Percentiles rank a stretch among this genome's conserved stretches.
Evolutionary conservation across 768 basidiomycete species (phyloP).

Genomic region (Leccinum variicolor): DNA sequence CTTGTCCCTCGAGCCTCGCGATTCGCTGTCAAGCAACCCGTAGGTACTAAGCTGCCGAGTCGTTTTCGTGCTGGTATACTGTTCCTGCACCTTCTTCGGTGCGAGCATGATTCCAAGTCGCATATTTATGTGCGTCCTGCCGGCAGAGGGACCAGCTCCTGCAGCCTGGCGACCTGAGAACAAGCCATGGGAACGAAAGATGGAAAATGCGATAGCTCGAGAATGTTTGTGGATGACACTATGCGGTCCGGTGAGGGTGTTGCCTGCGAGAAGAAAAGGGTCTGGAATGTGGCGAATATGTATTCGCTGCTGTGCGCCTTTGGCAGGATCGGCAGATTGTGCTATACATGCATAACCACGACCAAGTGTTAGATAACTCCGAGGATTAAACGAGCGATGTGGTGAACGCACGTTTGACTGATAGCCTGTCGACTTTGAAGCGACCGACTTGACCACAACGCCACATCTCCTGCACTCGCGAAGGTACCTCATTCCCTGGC

Average conservation of each 20-base stretch:
- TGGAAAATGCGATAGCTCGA: conserved; percentile 72
- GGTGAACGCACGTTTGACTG: conserved; percentile 33
- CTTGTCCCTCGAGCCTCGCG: conserved; percentile 19
- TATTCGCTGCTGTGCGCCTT: conserved; percentile 67
- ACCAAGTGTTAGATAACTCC: not conserved
- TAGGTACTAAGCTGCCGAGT: conserved; percentile 66
- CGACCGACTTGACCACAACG: conserved; percentile 57
- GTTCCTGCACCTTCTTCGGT: conserved; percentile 71
- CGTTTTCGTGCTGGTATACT: conserved; percentile 73
- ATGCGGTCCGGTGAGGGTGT: conserved; percentile 51
- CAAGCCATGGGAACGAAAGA: conserved; percentile 59
- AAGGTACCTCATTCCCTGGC: conserved; percentile 15
- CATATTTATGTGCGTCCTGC: conserved; percentile 26
- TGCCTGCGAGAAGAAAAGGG: conserved; percentile 37
- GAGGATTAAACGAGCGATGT: conserved; percentile 18
- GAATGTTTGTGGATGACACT: conserved; percentile 82
- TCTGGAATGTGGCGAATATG: conserved; percentile 56
- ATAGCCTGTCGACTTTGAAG: conserved; percentile 55
- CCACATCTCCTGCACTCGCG: conserved; percentile 59
- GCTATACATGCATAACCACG: conserved; percentile 23
- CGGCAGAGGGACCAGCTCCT: conserved; percentile 4
- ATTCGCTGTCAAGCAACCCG: conserved; percentile 55
- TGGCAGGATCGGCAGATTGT: conserved; percentile 43
- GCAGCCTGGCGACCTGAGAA: conserved; percentile 16
- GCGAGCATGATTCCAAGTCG: conserved; percentile 57